phyloP scores from a whole-genome alignment of 1,284 basidiomycete species.

The Ustilago loliicola region DNA sequence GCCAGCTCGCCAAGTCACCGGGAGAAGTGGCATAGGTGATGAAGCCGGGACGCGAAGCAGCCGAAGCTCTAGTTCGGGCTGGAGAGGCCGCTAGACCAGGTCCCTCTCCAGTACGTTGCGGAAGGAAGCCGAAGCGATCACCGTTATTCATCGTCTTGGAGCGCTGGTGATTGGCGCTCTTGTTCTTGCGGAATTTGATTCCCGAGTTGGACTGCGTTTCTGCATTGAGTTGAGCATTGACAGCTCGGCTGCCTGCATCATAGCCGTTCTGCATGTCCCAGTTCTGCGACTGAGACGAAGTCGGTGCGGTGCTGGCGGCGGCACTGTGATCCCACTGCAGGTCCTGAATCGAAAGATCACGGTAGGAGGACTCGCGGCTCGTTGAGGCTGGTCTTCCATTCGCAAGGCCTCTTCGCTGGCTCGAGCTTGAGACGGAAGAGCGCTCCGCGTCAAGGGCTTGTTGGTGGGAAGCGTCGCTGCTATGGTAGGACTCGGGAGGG shows the following conservation, averaged over 20 bases:
- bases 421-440: slow-evolving; percentile 30
- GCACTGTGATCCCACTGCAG: slow-evolving; percentile 37
- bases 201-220: slow-evolving; percentile 30
- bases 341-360: slow-evolving; percentile 29
- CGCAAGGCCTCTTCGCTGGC: slow-evolving; percentile 9
- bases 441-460: slow-evolving; percentile 18
- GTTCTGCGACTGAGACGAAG: slow-evolving; percentile 41
- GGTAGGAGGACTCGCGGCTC: slow-evolving; percentile 38
- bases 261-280: slow-evolving; percentile 24
- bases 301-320: slow-evolving; percentile 39
- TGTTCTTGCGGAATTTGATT: slow-evolving; percentile 46
- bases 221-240: not conserved
- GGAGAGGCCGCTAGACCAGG: slow-evolving; percentile 35
- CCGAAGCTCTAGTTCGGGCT: slow-evolving; percentile 21
- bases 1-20: slow-evolving; percentile 25
- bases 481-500: slow-evolving; percentile 48
- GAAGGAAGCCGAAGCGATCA: slow-evolving; percentile 19
- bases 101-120: slow-evolving; percentile 25
- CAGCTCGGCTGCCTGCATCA: slow-evolving; percentile 12
- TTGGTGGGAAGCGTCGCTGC: slow-evolving; percentile 42
- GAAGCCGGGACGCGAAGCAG: slow-evolving; percentile 36
- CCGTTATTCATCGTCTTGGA: slow-evolving; percentile 33
- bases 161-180: slow-evolving; percentile 40
- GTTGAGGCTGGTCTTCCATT: slow-evolving; percentile 11
- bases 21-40: slow-evolving; percentile 41